phyloP scores from a whole-genome alignment of 176 grass and related monocot species.

The Musa acuminata region DNA sequence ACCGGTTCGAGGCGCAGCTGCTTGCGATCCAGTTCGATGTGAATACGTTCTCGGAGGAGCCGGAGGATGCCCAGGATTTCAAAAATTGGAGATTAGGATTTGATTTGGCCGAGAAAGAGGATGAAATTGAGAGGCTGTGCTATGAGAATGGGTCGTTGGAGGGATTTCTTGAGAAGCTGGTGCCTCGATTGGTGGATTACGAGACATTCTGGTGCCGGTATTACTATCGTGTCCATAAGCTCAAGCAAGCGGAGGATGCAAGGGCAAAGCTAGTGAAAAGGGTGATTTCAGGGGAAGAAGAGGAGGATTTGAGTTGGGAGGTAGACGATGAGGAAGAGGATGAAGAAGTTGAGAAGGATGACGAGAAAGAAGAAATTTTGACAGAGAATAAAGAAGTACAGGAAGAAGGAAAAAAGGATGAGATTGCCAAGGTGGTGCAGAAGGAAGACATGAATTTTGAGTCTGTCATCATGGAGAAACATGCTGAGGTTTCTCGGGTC shows the following conservation, averaged over 20 bases:
- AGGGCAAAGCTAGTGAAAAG: constrained; percentile 73
- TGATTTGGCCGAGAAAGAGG: constrained; percentile 33
- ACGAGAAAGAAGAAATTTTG: constrained; percentile 13
- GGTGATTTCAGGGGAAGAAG: constrained; percentile 50
- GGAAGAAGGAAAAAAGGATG: not conserved
- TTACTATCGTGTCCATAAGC: constrained; percentile 77
- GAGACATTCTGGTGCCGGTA: constrained; percentile 76
- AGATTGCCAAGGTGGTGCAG: constrained; percentile 9
- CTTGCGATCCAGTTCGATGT: constrained; percentile 49
- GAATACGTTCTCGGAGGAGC: constrained; percentile 56
- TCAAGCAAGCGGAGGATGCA: constrained; percentile 77
- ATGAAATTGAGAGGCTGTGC: constrained; percentile 63
- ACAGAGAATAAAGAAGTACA: constrained; percentile 1
- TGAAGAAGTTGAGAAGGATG: constrained; percentile 33
- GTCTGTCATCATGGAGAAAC: not conserved
- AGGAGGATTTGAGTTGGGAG: constrained; percentile 73
- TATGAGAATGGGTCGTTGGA: constrained; percentile 63
- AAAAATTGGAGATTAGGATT: constrained; percentile 44
- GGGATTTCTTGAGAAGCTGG: constrained; percentile 85
- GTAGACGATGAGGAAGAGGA: constrained; percentile 43
- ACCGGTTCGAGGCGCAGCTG: constrained; percentile 77
- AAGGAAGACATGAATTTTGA: constrained; percentile 13
- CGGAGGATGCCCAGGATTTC: constrained; percentile 53
- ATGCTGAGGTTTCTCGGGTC: constrained; percentile 14
- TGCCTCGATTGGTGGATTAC: constrained; percentile 60